Evolutionary conservation across 192 early-diverging fungal species (phyloP).

Genomic region (Podila verticillata): DNA sequence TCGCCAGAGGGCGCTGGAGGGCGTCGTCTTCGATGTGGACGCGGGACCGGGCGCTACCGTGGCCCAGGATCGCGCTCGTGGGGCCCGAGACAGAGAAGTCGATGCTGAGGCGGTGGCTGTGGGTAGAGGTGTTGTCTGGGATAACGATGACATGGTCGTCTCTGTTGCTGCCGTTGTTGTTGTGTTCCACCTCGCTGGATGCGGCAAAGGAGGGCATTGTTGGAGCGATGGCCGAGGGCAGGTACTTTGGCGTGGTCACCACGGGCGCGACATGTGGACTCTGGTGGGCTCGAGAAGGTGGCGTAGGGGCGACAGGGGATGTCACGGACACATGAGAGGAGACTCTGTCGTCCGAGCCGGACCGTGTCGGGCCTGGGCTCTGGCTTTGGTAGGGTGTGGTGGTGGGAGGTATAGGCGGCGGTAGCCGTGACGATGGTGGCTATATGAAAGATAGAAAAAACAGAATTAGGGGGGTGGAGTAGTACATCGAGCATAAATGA

Average conservation of each 20-base stretch:
- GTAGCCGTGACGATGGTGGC: constrained; percentile 7
- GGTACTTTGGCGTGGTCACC: background rate
- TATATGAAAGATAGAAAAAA: constrained; percentile 5
- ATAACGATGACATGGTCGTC: constrained; percentile 1
- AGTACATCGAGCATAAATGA: background rate
- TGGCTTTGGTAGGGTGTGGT: constrained; percentile 31
- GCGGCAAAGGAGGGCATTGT: background rate
- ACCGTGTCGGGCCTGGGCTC: background rate
- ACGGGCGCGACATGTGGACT: background rate
- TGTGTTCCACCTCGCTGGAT: background rate
- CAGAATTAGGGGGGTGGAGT: background rate
- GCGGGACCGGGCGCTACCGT: background rate
- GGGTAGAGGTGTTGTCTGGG: background rate
- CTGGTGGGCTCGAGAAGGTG: background rate
- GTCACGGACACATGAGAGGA: background rate
- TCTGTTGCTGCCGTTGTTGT: too few species aligned
- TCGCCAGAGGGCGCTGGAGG: constrained; percentile 7
- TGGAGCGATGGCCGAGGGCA: background rate
- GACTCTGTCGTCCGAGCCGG: background rate
- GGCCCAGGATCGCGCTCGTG: background rate
- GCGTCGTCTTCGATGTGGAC: background rate
- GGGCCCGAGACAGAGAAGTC: background rate
- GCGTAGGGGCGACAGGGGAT: background rate
- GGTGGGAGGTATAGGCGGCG: constrained; percentile 15
- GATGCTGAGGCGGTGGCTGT: background rate